These are phyloP conservation scores for Botryotinia globosa DNA, from an alignment of 2,329 filamentous ascomycete genomes.

Conservation along the genomic window DNA sequence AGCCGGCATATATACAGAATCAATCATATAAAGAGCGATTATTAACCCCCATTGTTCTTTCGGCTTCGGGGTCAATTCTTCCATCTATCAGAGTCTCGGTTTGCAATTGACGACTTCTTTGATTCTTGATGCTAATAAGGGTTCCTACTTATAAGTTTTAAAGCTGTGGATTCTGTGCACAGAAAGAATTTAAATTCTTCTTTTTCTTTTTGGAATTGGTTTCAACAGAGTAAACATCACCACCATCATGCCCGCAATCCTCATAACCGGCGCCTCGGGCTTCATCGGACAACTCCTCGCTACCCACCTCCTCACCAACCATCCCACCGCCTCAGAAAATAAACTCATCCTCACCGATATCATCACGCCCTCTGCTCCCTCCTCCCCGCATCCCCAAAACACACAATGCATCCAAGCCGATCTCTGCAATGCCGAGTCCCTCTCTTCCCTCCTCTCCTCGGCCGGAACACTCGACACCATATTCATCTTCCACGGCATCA, in stretches of 20 bases:
- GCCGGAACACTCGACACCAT: constrained; percentile 44
- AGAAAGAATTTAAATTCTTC: not conserved
- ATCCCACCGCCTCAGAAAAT: constrained; percentile 42
- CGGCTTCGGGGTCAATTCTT: not conserved
- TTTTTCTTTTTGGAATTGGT: not conserved
- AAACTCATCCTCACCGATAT: constrained; percentile 56
- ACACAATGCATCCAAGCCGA: constrained; percentile 36
- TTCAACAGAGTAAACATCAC: not conserved
- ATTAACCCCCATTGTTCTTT: not conserved
- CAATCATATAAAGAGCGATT: not conserved
- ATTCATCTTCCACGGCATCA: constrained; percentile 62
- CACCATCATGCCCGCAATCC: constrained; percentile 42
- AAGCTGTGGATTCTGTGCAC: not conserved
- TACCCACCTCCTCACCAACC: constrained; percentile 50
- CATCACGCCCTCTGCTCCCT: constrained; percentile 50
- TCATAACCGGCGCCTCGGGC: constrained; percentile 63
- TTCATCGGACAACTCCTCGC: constrained; percentile 63
- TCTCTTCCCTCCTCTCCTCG: constrained; percentile 36
- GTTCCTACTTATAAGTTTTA: not conserved
- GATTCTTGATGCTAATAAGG: not conserved
- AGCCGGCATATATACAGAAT: not conserved
- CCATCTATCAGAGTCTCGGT: not conserved
- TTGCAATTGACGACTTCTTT: not conserved
- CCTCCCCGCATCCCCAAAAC: constrained; percentile 41
- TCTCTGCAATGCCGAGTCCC: constrained; percentile 39